Percentiles rank a stretch among this genome's conserved stretches.
Conservation (phyloP, 768 basidiomycete species). For the Lactarius vividus region DNA sequence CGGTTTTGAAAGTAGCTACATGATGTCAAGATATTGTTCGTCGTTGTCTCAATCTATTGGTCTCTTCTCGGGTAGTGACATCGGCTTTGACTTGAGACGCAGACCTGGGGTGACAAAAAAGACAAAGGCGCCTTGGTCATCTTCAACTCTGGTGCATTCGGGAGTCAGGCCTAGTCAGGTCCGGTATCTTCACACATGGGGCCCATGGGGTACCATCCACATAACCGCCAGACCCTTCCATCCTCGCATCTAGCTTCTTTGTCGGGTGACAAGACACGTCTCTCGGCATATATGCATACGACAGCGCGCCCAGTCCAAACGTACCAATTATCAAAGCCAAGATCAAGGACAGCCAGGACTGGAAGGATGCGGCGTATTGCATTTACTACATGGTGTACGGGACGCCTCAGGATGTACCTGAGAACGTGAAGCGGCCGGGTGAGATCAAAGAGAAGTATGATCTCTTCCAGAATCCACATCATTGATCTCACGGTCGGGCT, state of each 20-base stretch:
- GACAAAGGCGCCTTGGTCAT: conserved; percentile 41
- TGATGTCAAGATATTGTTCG: conserved; percentile 38
- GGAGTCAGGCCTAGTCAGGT: not conserved
- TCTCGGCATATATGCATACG: conserved; percentile 41
- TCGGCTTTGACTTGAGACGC: not conserved
- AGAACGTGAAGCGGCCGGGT: conserved; percentile 42
- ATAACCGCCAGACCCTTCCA: conserved; percentile 16
- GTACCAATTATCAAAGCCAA: conserved; percentile 40
- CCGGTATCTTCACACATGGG: conserved; percentile 17
- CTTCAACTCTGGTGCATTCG: conserved; percentile 34
- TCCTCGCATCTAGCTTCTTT: conserved; percentile 24
- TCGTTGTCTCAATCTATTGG: not conserved
- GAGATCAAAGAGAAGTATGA: conserved; percentile 47
- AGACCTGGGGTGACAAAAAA: conserved; percentile 45
- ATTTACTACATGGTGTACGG: conserved; percentile 56
- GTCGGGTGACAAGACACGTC: conserved; percentile 43
- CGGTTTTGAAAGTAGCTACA: conserved; percentile 40
- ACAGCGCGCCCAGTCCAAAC: conserved; percentile 41
- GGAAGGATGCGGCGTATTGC: conserved; percentile 44
- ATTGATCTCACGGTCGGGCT: conserved; percentile 67
- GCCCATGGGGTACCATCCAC: conserved; percentile 12
- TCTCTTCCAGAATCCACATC: conserved; percentile 41
- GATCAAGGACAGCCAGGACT: conserved; percentile 40
- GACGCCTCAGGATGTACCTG: conserved; percentile 50
- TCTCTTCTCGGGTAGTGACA: not conserved